Base-by-base conservation (phyloP, 352 stramenopile genomes). In the Phytophthora crassamura region DNA sequence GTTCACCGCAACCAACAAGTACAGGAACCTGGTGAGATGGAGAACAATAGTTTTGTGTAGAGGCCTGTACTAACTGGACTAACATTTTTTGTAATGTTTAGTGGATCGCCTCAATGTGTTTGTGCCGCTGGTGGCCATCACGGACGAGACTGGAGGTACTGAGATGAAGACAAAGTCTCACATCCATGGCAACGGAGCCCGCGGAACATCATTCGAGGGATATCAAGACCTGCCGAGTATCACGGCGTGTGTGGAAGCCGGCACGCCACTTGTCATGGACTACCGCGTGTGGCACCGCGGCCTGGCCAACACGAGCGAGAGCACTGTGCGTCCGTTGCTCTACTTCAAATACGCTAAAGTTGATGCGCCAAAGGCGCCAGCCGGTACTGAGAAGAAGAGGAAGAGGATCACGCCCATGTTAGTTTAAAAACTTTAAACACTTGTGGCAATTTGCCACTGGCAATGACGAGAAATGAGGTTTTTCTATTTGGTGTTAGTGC, bases 241-340 rank as follows among this genome's bases (percentile, higher is more conserved):
- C 35, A 86, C 69, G n/a, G 67, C 79, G 10, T 71, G 60, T 39
- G 77, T 89, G n/a, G 40, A 67, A 18, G 82, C 80, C 1, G 83
- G 83, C 6, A 91, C 79, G 28, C 80, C 83, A 0, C 42, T 91
- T 1, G 36, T 86, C 48, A 93, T 93, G 84, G 84, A 93, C 76
- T 93, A 93, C 39, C 78, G 84, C 20, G 77, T 91, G 16, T 93
- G 84, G 84, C 84, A 93, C 38, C 84, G 84, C 14, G 84, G 84
- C 11, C 43, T 77, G 4, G 75, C 78, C 3, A 93, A 93, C 53
- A 65, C 63, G 25, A 83, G 70, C 15, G 65, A 74, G 2, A 53
- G 42, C 33, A 82, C 55, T 39, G 30, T 89, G 33, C 77, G 81
- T 7, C 82, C 84, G 47, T 59, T 90, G 57, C 67, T 92, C 6